Evolutionary conservation across 2,329 filamentous ascomycete species (phyloP), one percentile per base, ranked within the genome.

Genomic region (Byssochlamys sp.): DNA sequence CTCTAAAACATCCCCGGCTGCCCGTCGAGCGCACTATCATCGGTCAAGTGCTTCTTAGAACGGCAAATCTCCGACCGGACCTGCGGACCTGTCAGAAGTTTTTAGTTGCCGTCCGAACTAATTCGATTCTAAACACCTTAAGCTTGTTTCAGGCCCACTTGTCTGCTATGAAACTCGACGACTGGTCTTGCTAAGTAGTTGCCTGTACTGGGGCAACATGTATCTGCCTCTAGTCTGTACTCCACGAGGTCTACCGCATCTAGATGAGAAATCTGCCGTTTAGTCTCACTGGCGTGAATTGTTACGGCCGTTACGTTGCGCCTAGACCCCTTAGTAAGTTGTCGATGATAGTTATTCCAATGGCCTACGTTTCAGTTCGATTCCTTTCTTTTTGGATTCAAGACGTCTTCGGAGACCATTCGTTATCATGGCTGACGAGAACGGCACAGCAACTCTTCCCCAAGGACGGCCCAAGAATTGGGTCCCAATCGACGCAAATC

Each of bases 401-500:
- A n/a, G n/a, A 9, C 39, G 19, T 45, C 39, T 19, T 45, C 12
- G 7, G n/a, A 45, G 9, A n/a, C 19, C 19, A 19, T n/a, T 45
- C 19, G 5, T 45, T 24, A 45, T 45, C 39, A 45, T 45, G 39
- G 19, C 39, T 45, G n/a, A 45, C 39, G 4, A n/a, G 19, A 45
- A 45, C 6, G 39, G 19, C 14, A 24, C 39, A 45, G n/a, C 39
- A 7, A 45, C 39, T 19, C 39, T n/a, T 1, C 39, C 39, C 39
- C 39, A 24, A n/a, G 39, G 39, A 45, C n/a, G 39, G 39, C n/a
- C 39, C 39, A 45, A 19, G 39, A 60, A 58, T 31, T 54, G 58
- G 58, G 35, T 59, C 10, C 49, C 55, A 6, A 35, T 57, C 33
- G n/a, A 53, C 27, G 52, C 58, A 19, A 25, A 59, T 12, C 25